Evolutionary conservation across 306 rosid species (phyloP).

Genomic region (Malus sylvestris): DNA sequence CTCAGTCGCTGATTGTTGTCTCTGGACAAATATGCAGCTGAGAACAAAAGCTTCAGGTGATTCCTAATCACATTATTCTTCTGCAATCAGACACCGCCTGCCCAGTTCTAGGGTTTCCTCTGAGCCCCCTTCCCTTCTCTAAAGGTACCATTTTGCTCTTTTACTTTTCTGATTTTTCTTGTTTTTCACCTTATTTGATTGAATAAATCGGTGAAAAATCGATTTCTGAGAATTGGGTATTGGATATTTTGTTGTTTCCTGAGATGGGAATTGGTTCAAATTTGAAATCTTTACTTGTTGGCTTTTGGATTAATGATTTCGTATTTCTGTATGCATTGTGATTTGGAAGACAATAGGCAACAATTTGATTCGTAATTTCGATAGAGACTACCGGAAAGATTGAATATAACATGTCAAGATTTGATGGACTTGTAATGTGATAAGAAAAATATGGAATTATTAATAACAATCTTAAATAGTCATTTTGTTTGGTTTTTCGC

Average conservation of each 20-base stretch:
- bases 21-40: not conserved
- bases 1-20: not conserved
- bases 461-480: too few species aligned
- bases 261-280: slow-evolving; percentile 16
- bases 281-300: slow-evolving; percentile 2
- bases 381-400: not conserved
- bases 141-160: not conserved
- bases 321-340: not conserved
- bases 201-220: not conserved
- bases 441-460: too few species aligned
- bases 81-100: not conserved
- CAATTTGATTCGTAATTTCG: not conserved
- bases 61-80: not conserved
- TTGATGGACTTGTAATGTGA: not conserved
- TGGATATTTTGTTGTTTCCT: not conserved
- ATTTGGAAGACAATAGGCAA: not conserved
- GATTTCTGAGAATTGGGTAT: slow-evolving; percentile 3
- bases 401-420: not conserved
- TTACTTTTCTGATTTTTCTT: not conserved
- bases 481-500: too few species aligned
- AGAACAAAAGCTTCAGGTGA: not conserved
- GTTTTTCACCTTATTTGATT: not conserved
- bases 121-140: not conserved
- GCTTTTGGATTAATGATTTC: not conserved
- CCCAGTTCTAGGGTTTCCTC: slow-evolving; percentile 15